Conservation (phyloP, 2,329 filamentous ascomycete genomes). For the Colletotrichum siamense region DNA sequence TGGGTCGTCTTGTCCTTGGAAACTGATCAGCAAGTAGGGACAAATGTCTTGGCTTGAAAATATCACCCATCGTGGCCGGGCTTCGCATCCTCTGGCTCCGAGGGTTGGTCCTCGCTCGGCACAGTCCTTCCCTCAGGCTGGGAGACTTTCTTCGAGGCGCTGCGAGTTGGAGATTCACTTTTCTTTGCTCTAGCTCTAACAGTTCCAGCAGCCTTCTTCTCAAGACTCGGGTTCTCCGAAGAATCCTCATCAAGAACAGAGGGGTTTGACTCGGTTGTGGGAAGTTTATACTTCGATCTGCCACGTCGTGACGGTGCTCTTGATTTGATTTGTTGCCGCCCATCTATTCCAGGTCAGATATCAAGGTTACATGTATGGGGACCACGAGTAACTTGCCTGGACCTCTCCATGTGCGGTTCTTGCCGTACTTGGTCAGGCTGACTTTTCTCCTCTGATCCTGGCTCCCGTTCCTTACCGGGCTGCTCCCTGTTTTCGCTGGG, state of each 20-base stretch:
- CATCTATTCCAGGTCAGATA: background rate
- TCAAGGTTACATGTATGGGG: background rate
- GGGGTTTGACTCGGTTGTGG: background rate
- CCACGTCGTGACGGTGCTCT: background rate
- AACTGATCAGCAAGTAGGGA: background rate
- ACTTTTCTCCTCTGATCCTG: background rate
- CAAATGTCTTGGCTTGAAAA: background rate
- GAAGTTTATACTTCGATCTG: background rate
- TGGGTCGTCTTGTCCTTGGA: background rate
- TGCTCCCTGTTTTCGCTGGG: background rate
- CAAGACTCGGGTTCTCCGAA: background rate
- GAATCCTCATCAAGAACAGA: background rate
- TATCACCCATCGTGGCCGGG: background rate
- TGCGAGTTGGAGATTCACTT: background rate
- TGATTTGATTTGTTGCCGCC: background rate
- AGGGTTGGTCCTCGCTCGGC: background rate
- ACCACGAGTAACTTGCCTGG: background rate
- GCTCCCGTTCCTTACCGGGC: background rate
- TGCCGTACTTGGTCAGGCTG: background rate
- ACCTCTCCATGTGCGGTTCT: background rate
- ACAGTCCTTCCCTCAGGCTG: background rate
- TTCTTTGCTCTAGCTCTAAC: background rate
- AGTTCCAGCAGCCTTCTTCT: background rate
- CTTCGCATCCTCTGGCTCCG: background rate
- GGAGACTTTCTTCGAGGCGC: background rate